Conservation (phyloP, 192 early-diverging fungal species). For the Coemansia asiatica region DNA sequence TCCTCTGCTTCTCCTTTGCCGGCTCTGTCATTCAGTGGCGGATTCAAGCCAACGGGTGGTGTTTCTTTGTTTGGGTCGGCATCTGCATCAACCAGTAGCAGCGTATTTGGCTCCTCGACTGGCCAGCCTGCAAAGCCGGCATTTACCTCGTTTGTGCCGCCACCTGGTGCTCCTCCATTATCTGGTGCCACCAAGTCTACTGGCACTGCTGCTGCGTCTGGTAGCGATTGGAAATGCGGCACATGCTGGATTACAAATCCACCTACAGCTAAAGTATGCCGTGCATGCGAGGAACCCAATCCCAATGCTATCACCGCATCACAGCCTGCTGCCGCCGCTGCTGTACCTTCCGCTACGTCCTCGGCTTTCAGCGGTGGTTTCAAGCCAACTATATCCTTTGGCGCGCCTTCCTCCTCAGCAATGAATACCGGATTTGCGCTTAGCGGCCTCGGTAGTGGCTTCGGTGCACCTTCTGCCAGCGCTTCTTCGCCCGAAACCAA, state of each 20-base stretch:
- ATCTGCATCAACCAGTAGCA: neutral
- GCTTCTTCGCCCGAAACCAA: neutral
- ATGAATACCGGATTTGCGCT: neutral
- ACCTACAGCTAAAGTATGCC: conserved; percentile 2
- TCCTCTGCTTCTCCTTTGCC: neutral
- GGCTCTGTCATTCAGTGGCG: conserved; percentile 1
- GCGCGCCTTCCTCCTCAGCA: neutral
- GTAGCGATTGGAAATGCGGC: conserved; percentile 35
- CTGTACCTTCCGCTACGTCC: neutral
- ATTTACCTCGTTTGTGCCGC: conserved; percentile 27
- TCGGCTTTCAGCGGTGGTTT: conserved; percentile 12
- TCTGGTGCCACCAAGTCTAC: conserved; percentile 5
- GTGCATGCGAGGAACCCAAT: conserved; percentile 30
- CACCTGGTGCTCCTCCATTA: conserved; percentile 8
- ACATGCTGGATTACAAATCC: conserved; percentile 34
- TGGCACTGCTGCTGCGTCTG: neutral
- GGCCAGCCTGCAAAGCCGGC: neutral
- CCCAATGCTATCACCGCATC: conserved; percentile 15
- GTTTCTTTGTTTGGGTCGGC: conserved; percentile 11
- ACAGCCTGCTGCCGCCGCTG: neutral
- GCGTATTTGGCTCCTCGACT: neutral
- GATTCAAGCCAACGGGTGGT: conserved; percentile 25
- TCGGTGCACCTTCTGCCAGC: neutral
- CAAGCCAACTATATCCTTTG: conserved; percentile 10
- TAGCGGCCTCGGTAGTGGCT: neutral